Base-by-base conservation (phyloP, 129 eudicot genomes). In the Flaveria linearis region DNA sequence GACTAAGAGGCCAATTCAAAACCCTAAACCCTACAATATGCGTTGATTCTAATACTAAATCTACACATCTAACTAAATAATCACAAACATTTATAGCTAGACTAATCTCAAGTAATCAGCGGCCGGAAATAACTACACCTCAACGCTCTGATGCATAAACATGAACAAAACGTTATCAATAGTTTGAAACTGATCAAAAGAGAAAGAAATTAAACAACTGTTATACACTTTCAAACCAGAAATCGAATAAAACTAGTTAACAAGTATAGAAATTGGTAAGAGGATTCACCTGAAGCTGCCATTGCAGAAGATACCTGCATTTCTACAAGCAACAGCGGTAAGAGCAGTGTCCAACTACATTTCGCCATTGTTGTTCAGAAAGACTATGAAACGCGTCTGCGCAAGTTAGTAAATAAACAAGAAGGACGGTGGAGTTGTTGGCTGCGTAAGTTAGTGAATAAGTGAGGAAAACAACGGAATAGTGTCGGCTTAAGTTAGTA, bases 271-370 rank as follows among this genome's bases (percentile, higher is more conserved):
- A 5, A 7, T 5, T 36, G 0, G 41, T 36, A 36, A 58, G 61
- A 61, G 45, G 41, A 13, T 73, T 78, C 50, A 85, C 93, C 88
- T 39, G 82, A 25, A 77, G 90, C 80, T 33, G 88, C 72, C 84
- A 83, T 71, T 69, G 88, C 75, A 52, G 64, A 73, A 69, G 84
- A 73, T 13, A 80, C 42, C 69, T 71, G 85, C 89, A 85, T 85
- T 79, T 51, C 61, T 36, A 77, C 71, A 83, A 87, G 80, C 56
- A 87, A 52, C 41, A 84, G 46, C 9, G 68, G 71, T 52, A 78
- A 77, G 58, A 69, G 57, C 61, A 78, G 25, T 7, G 70, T 79
- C 57, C 69, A 74, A 17, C 75, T 22, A 43, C 46, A 61, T 8
- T 67, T 45, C 51, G 81, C 84, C 87, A 86, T 86, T 74, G 83